Evolutionary conservation across 2,329 filamentous ascomycete species (phyloP).

Genomic region (Xylariales sp.): DNA sequence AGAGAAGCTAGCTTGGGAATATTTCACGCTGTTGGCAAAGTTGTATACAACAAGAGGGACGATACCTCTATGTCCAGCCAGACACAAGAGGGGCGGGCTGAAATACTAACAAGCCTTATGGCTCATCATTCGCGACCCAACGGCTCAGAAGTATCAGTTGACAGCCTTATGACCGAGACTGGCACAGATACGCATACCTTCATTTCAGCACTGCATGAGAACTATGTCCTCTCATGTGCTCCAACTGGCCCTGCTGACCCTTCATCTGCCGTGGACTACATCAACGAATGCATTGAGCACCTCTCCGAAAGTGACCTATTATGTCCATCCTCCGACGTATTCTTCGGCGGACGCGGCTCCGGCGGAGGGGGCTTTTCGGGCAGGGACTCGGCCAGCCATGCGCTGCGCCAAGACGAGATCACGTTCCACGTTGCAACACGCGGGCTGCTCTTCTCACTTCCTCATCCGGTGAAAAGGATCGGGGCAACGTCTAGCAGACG

Average conservation of each 20-base stretch:
- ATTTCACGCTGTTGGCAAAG: conserved; percentile 93
- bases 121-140: conserved; percentile 54
- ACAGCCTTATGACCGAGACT: conserved; percentile 83
- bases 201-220: conserved; percentile 86
- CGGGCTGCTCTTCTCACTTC: conserved; percentile 79
- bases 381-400: conserved; percentile 61
- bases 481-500: conserved; percentile 37
- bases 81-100: conserved; percentile 35
- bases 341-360: conserved; percentile 58
- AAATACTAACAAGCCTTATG: conserved; percentile 56
- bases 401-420: conserved; percentile 87
- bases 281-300: conserved; percentile 80
- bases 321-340: conserved; percentile 64
- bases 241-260: conserved; percentile 43
- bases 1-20: conserved; percentile 88
- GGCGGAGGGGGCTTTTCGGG: conserved; percentile 40
- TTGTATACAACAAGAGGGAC: conserved; percentile 91
- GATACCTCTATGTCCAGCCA: conserved; percentile 38
- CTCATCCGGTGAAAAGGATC: conserved; percentile 83
- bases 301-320: conserved; percentile 87
- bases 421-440: conserved; percentile 86
- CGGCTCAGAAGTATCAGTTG: conserved; percentile 61
- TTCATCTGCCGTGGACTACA: conserved; percentile 65
- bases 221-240: conserved; percentile 82
- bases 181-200: conserved; percentile 91